phyloP scores from a whole-genome alignment of 75 land plant species.

The Picea sitchensis region DNA sequence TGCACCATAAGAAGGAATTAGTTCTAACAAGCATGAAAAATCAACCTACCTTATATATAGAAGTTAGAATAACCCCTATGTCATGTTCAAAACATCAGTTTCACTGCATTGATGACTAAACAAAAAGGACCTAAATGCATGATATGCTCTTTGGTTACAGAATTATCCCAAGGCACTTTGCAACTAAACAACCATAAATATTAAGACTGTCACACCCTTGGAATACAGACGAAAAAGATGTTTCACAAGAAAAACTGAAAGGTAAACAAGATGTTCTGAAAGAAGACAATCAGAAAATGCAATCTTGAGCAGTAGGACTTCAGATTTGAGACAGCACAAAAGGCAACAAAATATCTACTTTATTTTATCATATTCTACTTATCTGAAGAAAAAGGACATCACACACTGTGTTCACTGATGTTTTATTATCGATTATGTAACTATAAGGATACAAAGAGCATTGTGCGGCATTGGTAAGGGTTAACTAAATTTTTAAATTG shows the following conservation, averaged over 20 bases:
- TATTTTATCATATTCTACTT: neutral
- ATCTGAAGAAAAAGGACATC: neutral
- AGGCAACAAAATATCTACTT: neutral
- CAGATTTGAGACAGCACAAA: neutral
- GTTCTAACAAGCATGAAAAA: neutral
- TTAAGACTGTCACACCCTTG: neutral
- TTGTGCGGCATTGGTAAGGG: too few relatives aligned
- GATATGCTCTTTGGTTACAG: neutral
- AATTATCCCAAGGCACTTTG: neutral
- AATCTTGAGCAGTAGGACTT: neutral
- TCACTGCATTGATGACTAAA: neutral
- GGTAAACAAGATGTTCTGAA: neutral
- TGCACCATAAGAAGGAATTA: constrained; percentile 28
- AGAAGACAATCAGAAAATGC: neutral
- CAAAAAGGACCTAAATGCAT: neutral
- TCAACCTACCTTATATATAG: neutral
- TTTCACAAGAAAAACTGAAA: neutral
- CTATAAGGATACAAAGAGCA: neutral
- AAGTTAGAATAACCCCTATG: too few relatives aligned
- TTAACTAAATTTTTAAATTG: neutral
- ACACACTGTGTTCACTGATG: neutral
- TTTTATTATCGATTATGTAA: neutral
- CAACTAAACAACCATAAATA: neutral
- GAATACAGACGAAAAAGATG: neutral
- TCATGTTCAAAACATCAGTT: too few relatives aligned